phyloP scores from a whole-genome alignment of 805 yeast species.

The Cyberlindnera maritima region DNA sequence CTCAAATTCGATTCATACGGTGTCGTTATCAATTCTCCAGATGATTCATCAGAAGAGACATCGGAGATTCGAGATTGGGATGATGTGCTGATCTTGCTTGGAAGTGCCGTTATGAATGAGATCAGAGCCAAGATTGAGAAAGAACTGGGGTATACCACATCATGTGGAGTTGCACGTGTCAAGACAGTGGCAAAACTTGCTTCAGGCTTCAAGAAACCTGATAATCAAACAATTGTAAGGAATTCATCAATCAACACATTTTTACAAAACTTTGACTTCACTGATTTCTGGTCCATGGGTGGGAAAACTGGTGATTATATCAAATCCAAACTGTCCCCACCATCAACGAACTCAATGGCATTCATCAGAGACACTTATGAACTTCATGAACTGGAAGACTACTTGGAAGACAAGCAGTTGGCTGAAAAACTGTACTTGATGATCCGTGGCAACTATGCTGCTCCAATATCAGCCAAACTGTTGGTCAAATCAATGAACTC shows the following conservation, averaged over 20 bases:
- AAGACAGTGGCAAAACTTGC: constrained; percentile 85
- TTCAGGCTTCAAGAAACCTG: constrained; percentile 81
- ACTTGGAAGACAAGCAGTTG: constrained; percentile 43
- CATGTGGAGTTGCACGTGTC: constrained; percentile 80
- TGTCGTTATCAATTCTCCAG: constrained; percentile 14
- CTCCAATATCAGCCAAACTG: constrained; percentile 55
- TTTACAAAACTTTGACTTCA: constrained; percentile 56
- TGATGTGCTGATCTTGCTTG: constrained; percentile 67
- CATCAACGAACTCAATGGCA: constrained; percentile 50
- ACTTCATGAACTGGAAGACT: constrained; percentile 34
- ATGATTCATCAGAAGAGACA: constrained; percentile 10
- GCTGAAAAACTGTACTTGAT: constrained; percentile 57
- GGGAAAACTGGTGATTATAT: constrained; percentile 78
- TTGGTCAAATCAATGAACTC: constrained; percentile 86
- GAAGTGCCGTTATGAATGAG: constrained; percentile 53
- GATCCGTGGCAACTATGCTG: constrained; percentile 58
- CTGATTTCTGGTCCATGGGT: constrained; percentile 87
- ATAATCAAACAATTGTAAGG: constrained; percentile 75
- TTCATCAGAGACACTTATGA: constrained; percentile 51
- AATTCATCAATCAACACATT: constrained; percentile 49
- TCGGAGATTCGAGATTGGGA: constrained; percentile 62
- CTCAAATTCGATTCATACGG: constrained; percentile 32
- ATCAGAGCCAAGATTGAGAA: constrained; percentile 52
- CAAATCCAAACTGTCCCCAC: constrained; percentile 39
- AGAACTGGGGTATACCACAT: constrained; percentile 76